Evolutionary conservation across 108 stramenopile genomes (phyloP).

Genomic region (Asterionellopsis glacialis): DNA sequence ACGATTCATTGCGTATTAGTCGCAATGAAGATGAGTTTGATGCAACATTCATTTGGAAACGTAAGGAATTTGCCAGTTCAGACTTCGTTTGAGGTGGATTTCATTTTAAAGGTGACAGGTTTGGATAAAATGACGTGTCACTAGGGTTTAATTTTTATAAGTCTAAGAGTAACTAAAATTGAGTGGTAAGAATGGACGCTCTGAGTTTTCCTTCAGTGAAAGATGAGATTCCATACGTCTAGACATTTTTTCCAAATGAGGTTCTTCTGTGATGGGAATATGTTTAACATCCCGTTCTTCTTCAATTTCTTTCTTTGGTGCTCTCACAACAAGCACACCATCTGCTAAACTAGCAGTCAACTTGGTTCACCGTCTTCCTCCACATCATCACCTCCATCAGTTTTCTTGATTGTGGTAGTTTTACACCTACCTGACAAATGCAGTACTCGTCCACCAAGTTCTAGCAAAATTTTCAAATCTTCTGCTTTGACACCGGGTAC

Average conservation of each 20-base stretch:
- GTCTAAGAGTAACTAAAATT: too few species aligned
- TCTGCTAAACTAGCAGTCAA: conserved; percentile 49
- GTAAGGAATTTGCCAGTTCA: conserved; percentile 44
- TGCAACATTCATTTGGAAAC: conserved; percentile 70
- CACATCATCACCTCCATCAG: too few species aligned
- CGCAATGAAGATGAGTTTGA: conserved; percentile 51
- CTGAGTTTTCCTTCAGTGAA: too few species aligned
- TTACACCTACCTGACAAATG: conserved; percentile 13
- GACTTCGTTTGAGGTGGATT: background rate
- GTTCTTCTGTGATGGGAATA: conserved; percentile 24
- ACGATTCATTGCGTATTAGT: conserved; percentile 67
- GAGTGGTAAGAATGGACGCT: too few species aligned
- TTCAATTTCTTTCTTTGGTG: conserved; percentile 41
- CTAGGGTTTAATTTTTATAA: too few species aligned
- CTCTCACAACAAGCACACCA: conserved; percentile 49
- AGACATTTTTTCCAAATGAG: background rate
- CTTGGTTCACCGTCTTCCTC: conserved; percentile 8
- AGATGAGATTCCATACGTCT: too few species aligned
- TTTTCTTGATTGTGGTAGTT: background rate
- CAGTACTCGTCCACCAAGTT: conserved; percentile 27
- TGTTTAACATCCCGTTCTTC: conserved; percentile 12
- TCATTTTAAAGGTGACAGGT: too few species aligned
- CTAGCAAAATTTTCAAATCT: conserved; percentile 52
- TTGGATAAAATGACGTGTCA: too few species aligned
- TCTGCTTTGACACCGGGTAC: conserved; percentile 61